Conservation (phyloP, 495 filamentous ascomycete species). For the Aspergillus sclerotioniger region DNA sequence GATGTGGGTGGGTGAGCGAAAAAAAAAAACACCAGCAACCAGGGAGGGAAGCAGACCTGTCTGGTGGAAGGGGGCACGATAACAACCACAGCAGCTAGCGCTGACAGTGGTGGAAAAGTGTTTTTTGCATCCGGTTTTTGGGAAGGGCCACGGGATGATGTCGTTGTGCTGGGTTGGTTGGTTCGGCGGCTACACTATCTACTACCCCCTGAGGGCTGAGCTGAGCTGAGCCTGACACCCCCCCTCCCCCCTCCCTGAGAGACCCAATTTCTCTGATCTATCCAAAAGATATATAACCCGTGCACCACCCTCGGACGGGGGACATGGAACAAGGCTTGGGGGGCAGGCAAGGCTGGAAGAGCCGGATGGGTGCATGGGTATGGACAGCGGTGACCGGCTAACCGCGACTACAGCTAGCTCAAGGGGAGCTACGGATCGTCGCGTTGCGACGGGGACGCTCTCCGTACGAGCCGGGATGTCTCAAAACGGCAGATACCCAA, state of each 20-base stretch:
- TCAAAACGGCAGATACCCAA: slow-evolving; percentile 11
- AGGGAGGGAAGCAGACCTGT: background rate
- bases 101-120: background rate
- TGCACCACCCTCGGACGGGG: slow-evolving; percentile 12
- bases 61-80: background rate
- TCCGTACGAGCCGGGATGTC: slow-evolving; percentile 7
- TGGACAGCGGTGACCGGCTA: background rate
- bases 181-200: background rate
- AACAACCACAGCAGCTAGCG: background rate
- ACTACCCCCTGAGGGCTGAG: background rate
- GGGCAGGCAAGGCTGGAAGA: background rate
- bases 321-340: background rate
- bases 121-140: background rate
- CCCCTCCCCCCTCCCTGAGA: background rate
- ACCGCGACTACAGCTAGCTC: slow-evolving; percentile 6
- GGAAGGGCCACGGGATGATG: background rate
- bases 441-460: background rate
- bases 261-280: slow-evolving; percentile 14
- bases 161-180: background rate
- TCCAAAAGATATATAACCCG: slow-evolving; percentile 17
- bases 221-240: background rate
- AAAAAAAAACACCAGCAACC: background rate
- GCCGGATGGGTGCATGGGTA: background rate
- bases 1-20: background rate
- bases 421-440: slow-evolving; percentile 4